Conservation (phyloP, 1,284 basidiomycete species). For the Boletus smithii region DNA sequence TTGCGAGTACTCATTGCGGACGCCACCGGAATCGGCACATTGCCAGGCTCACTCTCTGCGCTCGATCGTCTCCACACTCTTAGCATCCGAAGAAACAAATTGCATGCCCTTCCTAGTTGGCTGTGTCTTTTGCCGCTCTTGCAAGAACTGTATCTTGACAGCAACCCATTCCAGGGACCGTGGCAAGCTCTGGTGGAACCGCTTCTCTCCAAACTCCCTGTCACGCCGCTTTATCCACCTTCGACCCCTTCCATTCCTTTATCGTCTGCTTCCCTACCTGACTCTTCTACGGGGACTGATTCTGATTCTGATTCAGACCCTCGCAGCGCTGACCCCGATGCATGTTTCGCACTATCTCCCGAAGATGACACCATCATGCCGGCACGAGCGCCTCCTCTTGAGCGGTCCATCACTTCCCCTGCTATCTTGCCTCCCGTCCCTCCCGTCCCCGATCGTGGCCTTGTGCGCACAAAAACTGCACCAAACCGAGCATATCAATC, state of each 20-base stretch:
- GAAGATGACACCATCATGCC: slow-evolving; percentile 73
- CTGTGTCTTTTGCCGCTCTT: slow-evolving; percentile 80
- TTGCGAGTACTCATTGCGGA: slow-evolving; percentile 90
- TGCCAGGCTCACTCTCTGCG: slow-evolving; percentile 67
- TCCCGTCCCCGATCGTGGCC: slow-evolving; percentile 39
- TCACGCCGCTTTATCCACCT: slow-evolving; percentile 61
- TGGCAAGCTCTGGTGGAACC: slow-evolving; percentile 90
- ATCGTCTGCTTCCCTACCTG: slow-evolving; percentile 41
- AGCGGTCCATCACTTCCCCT: slow-evolving; percentile 49
- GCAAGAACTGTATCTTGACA: slow-evolving; percentile 86
- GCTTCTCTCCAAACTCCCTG: slow-evolving; percentile 58
- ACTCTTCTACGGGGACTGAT: slow-evolving; percentile 42
- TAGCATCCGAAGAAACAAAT: slow-evolving; percentile 83
- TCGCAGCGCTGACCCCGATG: slow-evolving; percentile 37
- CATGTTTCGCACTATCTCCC: slow-evolving; percentile 27
- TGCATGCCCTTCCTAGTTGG: slow-evolving; percentile 92
- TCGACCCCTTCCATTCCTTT: slow-evolving; percentile 61
- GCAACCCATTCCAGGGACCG: slow-evolving; percentile 89
- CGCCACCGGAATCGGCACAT: slow-evolving; percentile 71
- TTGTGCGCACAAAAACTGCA: slow-evolving; percentile 65
- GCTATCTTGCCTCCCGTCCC: slow-evolving; percentile 29
- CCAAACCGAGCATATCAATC: slow-evolving; percentile 62
- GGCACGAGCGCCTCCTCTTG: slow-evolving; percentile 50
- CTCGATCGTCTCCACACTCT: slow-evolving; percentile 81
- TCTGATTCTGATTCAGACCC: slow-evolving; percentile 57